These are phyloP conservation scores for Striga hermonthica DNA, from an alignment of 305 asterid species.

Conservation along the genomic window DNA sequence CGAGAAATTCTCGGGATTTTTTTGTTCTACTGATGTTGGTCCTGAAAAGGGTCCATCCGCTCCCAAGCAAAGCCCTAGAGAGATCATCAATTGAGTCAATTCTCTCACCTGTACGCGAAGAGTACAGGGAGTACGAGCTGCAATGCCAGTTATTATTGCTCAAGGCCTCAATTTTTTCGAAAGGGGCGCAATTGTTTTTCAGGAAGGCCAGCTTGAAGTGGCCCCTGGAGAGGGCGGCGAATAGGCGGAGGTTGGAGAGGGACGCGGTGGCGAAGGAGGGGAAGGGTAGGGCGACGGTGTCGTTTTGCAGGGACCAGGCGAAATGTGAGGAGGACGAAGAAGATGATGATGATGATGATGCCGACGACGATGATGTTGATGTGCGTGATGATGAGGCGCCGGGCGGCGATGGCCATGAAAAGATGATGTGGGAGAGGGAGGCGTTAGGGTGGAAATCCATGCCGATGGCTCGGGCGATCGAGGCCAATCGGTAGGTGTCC, in stretches of 20 bases:
- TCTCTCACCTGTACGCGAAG: slow-evolving; percentile 37
- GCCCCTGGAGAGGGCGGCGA: slow-evolving; percentile 46
- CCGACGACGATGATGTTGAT: slow-evolving; percentile 23
- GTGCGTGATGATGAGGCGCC: slow-evolving; percentile 27
- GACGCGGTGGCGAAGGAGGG: slow-evolving; percentile 60
- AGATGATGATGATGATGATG: slow-evolving; percentile 22
- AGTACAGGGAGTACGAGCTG: slow-evolving; percentile 38
- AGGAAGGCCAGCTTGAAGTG: slow-evolving; percentile 62
- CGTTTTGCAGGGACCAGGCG: slow-evolving; percentile 42
- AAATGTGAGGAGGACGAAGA: slow-evolving; percentile 26
- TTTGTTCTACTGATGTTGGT: slow-evolving; percentile 19
- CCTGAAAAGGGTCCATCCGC: slow-evolving; percentile 62
- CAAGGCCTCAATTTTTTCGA: slow-evolving; percentile 39
- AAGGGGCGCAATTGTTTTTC: slow-evolving; percentile 36
- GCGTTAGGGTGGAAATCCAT: slow-evolving; percentile 68
- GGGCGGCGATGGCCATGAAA: slow-evolving; percentile 50
- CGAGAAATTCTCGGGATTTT: slow-evolving; percentile 30
- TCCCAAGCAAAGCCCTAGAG: slow-evolving; percentile 53
- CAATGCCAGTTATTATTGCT: slow-evolving; percentile 54
- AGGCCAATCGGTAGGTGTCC: slow-evolving; percentile 53
- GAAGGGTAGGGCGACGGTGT: slow-evolving; percentile 56
- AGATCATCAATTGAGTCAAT: slow-evolving; percentile 52
- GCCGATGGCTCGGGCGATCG: slow-evolving; percentile 51
- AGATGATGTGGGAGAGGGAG: slow-evolving; percentile 61
- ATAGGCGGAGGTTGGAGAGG: slow-evolving; percentile 58